Base-by-base conservation (phyloP, 2,329 filamentous ascomycete genomes). In the Calonectria pseudoturangicola region DNA sequence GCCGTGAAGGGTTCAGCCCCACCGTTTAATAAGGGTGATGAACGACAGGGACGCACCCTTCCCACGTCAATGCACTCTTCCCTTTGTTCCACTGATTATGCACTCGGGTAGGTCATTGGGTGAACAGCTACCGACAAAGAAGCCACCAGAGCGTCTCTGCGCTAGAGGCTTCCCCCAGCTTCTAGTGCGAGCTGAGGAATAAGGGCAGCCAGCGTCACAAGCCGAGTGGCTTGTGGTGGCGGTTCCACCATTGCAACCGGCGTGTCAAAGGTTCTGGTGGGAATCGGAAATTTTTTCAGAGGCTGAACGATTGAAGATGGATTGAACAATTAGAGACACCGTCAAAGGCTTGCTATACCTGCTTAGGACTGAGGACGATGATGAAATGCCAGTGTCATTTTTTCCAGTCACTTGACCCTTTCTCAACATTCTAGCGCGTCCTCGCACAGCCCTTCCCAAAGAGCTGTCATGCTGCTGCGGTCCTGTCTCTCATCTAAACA, bases 121-220 rank as follows among this genome's bases (percentile, higher is more conserved):
- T 30, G 51, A 30, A 21, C n/a, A 28, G 51, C 36, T 56, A 28
- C 28, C 30, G n/a, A 28, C 51, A 28, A 33, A 8, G n/a, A 21
- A 21, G 18, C 33, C 51, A 28, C 30, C 2, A 30, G 30, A 56
- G 51, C 30, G 51, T 56, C 51, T 5, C 51, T 4, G 51, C 18
- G 51, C 51, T 56, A 39, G 16, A 56, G 30, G 33, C 51, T 56
- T 56, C 30, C 33, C 30, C 51, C 21, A n/a, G 30, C 30, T 56
- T 56, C 51, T 56, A 56, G 51, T 33, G 51, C 9, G 33, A 28
- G 51, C 51, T 25, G 30, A 39, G 28, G 16, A 28, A 27, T 27
- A 54, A 27, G 50, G 47, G 50, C 50, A 54, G 28, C 30, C 50
- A 54, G 27, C 28, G 30, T 36, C 50, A 54, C 28, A 28, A 18